Evolutionary conservation across 208 protist genomes (phyloP).

Genomic region (Sergeia podlipaevii): DNA sequence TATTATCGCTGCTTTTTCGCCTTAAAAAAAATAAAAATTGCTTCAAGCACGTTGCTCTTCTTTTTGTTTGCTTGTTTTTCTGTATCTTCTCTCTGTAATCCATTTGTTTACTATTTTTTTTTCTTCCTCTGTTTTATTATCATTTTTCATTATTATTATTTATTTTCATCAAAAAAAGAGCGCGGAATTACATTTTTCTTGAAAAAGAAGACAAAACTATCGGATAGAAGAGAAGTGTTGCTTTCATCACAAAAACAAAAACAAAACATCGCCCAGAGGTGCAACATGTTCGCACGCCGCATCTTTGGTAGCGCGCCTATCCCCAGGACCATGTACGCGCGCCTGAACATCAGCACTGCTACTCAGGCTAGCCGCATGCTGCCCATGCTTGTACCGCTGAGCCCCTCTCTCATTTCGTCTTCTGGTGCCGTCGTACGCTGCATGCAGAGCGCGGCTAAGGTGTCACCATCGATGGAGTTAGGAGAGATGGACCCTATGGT

Average conservation of each 20-base stretch:
- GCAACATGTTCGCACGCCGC: constrained; percentile 62
- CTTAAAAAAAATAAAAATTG: too few species aligned
- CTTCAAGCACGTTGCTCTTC: too few species aligned
- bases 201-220: too few species aligned
- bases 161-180: too few species aligned
- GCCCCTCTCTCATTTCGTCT: neutral
- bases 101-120: constrained; percentile 1
- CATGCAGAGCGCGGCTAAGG: constrained; percentile 7
- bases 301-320: constrained; percentile 72
- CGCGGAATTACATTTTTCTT: too few species aligned
- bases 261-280: neutral
- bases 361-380: constrained; percentile 58
- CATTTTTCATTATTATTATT: too few species aligned
- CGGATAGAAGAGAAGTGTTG: too few species aligned
- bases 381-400: constrained; percentile 51
- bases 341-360: constrained; percentile 60
- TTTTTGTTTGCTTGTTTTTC: too few species aligned
- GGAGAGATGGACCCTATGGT: constrained; percentile 32
- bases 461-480: constrained; percentile 10
- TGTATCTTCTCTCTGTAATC: constrained; percentile 2
- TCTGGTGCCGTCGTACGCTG: neutral
- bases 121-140: too few species aligned
- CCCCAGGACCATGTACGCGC: constrained; percentile 65
- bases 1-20: too few species aligned
- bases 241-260: too few species aligned